Conservation (phyloP, 495 filamentous ascomycete genomes). For the Neurospora sp. region DNA sequence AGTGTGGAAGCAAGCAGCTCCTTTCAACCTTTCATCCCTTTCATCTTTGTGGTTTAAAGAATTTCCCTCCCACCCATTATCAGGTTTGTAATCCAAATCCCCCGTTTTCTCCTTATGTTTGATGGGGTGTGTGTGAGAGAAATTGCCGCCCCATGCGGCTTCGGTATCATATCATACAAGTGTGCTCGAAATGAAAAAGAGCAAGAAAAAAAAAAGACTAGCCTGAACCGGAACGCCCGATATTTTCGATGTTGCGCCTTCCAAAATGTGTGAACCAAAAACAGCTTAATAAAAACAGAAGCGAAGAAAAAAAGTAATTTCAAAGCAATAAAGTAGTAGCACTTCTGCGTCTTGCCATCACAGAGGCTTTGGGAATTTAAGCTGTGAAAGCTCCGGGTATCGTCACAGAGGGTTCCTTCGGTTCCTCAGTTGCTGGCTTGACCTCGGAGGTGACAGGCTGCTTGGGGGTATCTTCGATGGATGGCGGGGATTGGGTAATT, state of each 20-base stretch:
- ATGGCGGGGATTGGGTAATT: neutral
- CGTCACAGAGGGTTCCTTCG: constrained; percentile 5
- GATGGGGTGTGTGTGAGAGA: neutral
- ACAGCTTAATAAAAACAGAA: neutral
- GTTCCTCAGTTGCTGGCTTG: neutral
- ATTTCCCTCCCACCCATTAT: neutral
- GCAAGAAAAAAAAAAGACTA: neutral
- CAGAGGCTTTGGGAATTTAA: neutral
- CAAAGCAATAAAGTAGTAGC: neutral
- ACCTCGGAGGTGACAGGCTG: neutral
- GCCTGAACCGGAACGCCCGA: neutral
- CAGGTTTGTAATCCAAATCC: neutral
- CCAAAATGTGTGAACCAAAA: neutral
- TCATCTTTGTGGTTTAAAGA: neutral
- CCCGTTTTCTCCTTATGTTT: neutral
- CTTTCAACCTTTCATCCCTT: neutral
- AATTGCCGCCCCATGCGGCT: neutral
- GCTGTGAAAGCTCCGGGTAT: constrained; percentile 5
- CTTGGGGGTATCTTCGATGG: neutral
- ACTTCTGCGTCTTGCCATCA: neutral
- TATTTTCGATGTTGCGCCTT: neutral
- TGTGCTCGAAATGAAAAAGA: neutral
- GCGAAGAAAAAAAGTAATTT: neutral
- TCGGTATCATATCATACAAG: neutral
- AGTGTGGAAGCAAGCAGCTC: neutral